Percentiles rank a stretch among this genome's conserved stretches.
phyloP scores from a whole-genome alignment of 345 rosid genomes.

The Mangifera indica region DNA sequence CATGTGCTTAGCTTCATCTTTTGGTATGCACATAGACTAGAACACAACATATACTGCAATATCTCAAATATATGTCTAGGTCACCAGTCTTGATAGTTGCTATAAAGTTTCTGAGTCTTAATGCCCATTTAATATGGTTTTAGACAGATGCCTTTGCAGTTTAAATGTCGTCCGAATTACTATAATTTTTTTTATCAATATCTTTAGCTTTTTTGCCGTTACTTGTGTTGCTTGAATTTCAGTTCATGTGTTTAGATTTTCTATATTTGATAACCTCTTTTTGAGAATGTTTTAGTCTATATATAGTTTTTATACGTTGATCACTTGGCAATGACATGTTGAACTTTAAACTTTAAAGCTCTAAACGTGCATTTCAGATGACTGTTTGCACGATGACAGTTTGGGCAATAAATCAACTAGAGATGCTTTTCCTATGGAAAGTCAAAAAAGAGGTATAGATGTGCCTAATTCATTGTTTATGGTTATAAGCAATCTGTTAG shows the following conservation, averaged over 20 bases:
- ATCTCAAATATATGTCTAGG: too few relatives aligned
- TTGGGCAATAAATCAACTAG: conserved; percentile 50
- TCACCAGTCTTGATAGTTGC: not conserved
- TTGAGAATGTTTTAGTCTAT: not conserved
- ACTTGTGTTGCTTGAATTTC: not conserved
- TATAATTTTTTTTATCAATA: not conserved
- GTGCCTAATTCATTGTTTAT: conserved; percentile 19
- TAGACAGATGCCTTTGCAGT: not conserved
- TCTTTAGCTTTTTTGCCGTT: not conserved
- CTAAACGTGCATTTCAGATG: conserved; percentile 49
- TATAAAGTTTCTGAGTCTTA: not conserved
- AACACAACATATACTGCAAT: not conserved
- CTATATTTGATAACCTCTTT: not conserved
- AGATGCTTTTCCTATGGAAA: conserved; percentile 50
- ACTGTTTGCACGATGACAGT: conserved; percentile 51
- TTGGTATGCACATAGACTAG: not conserved
- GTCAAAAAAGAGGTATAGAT: conserved; percentile 65
- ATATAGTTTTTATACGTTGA: not conserved
- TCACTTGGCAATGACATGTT: not conserved
- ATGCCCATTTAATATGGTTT: not conserved
- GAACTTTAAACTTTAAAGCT: conserved; percentile 13
- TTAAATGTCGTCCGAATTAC: not conserved
- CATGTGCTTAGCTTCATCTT: not conserved
- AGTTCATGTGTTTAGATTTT: not conserved
- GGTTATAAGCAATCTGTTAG: conserved; percentile 16